A percentile compares a stretch with the other conserved stretches of the same genome.
phyloP scores from a whole-genome alignment of 2,329 filamentous ascomycete genomes.

The Epicoccum sorghinum region DNA sequence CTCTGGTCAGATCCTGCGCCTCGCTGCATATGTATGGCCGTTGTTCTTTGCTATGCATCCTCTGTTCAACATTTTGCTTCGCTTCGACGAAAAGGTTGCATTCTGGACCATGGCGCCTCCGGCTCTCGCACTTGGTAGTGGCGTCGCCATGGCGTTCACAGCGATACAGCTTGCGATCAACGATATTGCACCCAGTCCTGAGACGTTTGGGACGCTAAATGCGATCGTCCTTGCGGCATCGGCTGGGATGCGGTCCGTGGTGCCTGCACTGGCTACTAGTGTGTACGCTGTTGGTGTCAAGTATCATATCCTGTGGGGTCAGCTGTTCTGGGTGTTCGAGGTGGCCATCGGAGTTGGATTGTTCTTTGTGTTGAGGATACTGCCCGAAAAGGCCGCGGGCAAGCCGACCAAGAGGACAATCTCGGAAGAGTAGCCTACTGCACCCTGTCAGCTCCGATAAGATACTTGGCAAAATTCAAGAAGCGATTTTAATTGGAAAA shows the following conservation, averaged over 20 bases:
- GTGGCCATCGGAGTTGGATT: constrained; percentile 38
- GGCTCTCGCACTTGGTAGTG: constrained; percentile 61
- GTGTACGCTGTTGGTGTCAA: constrained; percentile 72
- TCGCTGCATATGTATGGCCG: constrained; percentile 66
- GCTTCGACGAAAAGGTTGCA: constrained; percentile 48
- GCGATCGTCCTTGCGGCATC: constrained; percentile 67
- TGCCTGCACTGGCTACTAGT: constrained; percentile 69
- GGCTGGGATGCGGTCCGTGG: constrained; percentile 68
- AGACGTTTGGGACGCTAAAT: constrained; percentile 73
- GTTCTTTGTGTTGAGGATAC: constrained; percentile 18
- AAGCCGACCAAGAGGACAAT: not conserved
- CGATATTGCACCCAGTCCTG: constrained; percentile 70
- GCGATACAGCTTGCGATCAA: constrained; percentile 76
- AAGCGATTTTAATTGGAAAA: too few relatives aligned
- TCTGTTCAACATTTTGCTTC: constrained; percentile 63
- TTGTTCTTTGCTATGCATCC: constrained; percentile 65
- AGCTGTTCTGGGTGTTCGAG: constrained; percentile 69
- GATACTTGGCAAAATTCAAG: too few relatives aligned
- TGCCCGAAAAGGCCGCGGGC: constrained; percentile 37
- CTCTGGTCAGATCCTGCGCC: constrained; percentile 68
- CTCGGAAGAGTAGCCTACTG: too few relatives aligned
- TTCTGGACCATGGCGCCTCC: constrained; percentile 65
- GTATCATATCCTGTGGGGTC: constrained; percentile 66
- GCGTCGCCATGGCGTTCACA: constrained; percentile 73
- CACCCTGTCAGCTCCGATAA: too few relatives aligned